Percentiles rank a stretch among this genome's conserved stretches.
Conservation (phyloP, 129 eudicot genomes). For the Pseudognaphalium luteoalbum region DNA sequence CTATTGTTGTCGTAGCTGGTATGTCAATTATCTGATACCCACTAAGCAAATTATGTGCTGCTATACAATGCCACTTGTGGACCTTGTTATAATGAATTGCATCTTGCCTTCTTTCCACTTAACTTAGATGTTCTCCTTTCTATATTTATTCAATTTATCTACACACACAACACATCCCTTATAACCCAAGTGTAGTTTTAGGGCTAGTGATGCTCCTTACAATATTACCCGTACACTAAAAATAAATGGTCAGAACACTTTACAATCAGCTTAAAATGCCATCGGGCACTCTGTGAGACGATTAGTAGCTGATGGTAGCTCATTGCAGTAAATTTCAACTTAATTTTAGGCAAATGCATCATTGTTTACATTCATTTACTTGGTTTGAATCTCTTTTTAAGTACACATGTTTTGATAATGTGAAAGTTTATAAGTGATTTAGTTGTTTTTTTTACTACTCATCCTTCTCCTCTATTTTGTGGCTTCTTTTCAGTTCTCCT, state of each 20-base stretch:
- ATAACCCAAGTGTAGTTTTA: not conserved
- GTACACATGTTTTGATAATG: not conserved
- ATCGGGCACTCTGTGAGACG: not conserved
- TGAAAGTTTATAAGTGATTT: not conserved
- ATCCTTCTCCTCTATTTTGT: too few relatives aligned
- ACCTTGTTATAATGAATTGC: not conserved
- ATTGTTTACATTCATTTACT: not conserved
- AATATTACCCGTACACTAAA: not conserved
- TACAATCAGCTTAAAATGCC: not conserved
- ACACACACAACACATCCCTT: not conserved
- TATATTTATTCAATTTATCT: not conserved
- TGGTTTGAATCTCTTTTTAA: not conserved
- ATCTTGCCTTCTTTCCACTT: not conserved
- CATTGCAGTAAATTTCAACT: not conserved
- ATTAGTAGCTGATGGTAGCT: too few relatives aligned
- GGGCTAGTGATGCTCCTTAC: not conserved
- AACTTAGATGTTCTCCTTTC: too few relatives aligned
- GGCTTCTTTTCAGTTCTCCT: not conserved
- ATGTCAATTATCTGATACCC: constrained; percentile 31
- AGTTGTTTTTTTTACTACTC: not conserved
- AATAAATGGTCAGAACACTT: not conserved
- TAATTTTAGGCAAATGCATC: not conserved
- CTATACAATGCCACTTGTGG: not conserved
- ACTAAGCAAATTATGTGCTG: not conserved
- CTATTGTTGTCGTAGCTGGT: constrained; percentile 81